These are phyloP conservation scores for Tilletia caries DNA, from an alignment of 1,284 basidiomycete genomes.

Conservation along the genomic window DNA sequence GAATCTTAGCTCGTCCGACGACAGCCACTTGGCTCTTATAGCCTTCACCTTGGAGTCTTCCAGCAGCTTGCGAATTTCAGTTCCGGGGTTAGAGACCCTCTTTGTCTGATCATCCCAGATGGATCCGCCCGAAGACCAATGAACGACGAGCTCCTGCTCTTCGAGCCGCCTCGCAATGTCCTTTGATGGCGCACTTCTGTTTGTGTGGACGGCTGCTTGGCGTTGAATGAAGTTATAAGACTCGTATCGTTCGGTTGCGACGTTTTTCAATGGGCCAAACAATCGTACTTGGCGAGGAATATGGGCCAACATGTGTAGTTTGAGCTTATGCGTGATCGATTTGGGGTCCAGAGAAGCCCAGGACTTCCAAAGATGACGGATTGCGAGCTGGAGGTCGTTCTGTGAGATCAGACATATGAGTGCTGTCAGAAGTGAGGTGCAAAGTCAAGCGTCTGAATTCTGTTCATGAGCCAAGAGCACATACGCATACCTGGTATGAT, in stretches of 20 bases:
- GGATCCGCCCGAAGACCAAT: background rate
- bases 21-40: background rate
- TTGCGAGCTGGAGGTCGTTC: too few species aligned
- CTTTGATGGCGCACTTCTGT: background rate
- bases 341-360: background rate
- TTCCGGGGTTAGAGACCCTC: background rate
- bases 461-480: background rate
- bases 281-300: background rate
- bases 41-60: background rate
- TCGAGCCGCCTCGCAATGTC: background rate
- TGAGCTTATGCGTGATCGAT: background rate
- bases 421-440: background rate
- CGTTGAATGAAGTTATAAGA: background rate
- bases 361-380: background rate
- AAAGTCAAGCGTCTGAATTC: background rate
- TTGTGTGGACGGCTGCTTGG: background rate
- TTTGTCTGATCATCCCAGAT: background rate
- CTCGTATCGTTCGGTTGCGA: background rate
- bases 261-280: background rate
- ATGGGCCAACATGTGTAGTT: background rate
- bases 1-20: too few species aligned
- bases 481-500: background rate
- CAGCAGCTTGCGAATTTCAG: background rate
- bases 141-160: background rate
- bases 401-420: background rate